Conservation (phyloP, 2,329 filamentous ascomycete genomes). For the Colletotrichum falcatum region DNA sequence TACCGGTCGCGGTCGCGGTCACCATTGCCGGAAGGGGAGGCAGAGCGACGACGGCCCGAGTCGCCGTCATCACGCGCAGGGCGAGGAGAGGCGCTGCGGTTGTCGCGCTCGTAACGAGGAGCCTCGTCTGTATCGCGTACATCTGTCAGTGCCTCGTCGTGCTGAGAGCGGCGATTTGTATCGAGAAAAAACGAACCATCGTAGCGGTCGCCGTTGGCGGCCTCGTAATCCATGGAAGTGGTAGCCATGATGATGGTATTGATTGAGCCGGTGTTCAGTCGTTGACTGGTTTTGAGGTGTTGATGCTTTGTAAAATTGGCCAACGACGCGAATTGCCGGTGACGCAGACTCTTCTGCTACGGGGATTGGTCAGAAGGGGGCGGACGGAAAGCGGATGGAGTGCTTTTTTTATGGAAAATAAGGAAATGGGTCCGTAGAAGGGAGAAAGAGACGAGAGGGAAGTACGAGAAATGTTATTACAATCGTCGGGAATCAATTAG, state of each 20-base stretch:
- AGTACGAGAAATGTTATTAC: conserved; percentile 42
- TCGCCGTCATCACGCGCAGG: conserved; percentile 70
- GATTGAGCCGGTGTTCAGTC: conserved; percentile 9
- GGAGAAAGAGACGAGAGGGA: conserved; percentile 40
- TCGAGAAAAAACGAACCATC: conserved; percentile 63
- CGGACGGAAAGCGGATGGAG: conserved; percentile 21
- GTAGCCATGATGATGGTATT: conserved; percentile 64
- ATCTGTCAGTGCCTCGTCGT: conserved; percentile 26
- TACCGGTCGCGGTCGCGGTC: conserved; percentile 67
- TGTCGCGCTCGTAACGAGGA: conserved; percentile 74
- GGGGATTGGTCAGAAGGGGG: conserved; percentile 36
- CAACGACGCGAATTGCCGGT: conserved; percentile 36
- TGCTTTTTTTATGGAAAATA: conserved; percentile 18
- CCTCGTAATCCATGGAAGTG: conserved; percentile 78
- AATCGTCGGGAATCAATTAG: conserved; percentile 27
- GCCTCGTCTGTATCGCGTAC: conserved; percentile 64
- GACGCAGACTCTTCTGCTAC: conserved; percentile 38
- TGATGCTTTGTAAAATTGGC: conserved; percentile 13
- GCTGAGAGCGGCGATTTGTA: conserved; percentile 26
- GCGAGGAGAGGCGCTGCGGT: conserved; percentile 74
- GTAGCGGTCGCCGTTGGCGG: conserved; percentile 74
- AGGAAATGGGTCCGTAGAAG: conserved; percentile 16
- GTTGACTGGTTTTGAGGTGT: conserved; percentile 9
- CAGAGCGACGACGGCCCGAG: conserved; percentile 70
- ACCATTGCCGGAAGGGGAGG: conserved; percentile 67